Conservation (phyloP, 2,329 filamentous ascomycete species). For the Stachybotrys echinatus region DNA sequence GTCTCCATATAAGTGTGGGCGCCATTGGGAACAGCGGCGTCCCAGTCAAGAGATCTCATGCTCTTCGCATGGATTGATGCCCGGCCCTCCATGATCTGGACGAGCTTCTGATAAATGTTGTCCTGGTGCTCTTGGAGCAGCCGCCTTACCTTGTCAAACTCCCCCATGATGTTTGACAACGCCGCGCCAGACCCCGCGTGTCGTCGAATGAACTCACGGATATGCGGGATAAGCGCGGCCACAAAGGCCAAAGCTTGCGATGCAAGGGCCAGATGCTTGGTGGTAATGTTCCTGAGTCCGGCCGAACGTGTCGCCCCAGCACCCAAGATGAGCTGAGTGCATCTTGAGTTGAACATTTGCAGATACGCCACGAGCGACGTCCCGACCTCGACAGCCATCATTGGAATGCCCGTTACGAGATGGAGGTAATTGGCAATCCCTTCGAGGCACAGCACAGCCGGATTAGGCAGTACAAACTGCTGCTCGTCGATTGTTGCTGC, state of each 20-base stretch:
- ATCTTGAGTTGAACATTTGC: constrained; percentile 90
- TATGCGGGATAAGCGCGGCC: constrained; percentile 79
- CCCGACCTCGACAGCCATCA: constrained; percentile 80
- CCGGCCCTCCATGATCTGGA: constrained; percentile 84
- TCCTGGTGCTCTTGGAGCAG: constrained; percentile 85
- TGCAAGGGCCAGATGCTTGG: constrained; percentile 87
- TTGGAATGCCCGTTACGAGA: constrained; percentile 78
- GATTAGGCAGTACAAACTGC: constrained; percentile 78
- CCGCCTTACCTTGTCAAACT: constrained; percentile 84
- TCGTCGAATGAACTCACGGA: constrained; percentile 84
- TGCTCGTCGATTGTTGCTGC: constrained; percentile 78
- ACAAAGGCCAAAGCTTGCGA: constrained; percentile 87
- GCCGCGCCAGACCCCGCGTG: constrained; percentile 53
- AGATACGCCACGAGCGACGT: constrained; percentile 77
- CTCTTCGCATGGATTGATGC: constrained; percentile 68
- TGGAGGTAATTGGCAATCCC: constrained; percentile 80
- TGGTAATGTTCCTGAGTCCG: constrained; percentile 92
- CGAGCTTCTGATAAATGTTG: constrained; percentile 85
- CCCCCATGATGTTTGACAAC: constrained; percentile 60
- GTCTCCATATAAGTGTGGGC: constrained; percentile 79
- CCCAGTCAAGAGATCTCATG: constrained; percentile 73
- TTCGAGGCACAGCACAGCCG: constrained; percentile 73
- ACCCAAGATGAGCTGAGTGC: constrained; percentile 92
- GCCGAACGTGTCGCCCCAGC: constrained; percentile 86
- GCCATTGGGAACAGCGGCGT: constrained; percentile 35